These are phyloP conservation scores for Chrysoporthe austroafricana DNA, from an alignment of 2,329 filamentous ascomycete genomes.

Conservation along the genomic window DNA sequence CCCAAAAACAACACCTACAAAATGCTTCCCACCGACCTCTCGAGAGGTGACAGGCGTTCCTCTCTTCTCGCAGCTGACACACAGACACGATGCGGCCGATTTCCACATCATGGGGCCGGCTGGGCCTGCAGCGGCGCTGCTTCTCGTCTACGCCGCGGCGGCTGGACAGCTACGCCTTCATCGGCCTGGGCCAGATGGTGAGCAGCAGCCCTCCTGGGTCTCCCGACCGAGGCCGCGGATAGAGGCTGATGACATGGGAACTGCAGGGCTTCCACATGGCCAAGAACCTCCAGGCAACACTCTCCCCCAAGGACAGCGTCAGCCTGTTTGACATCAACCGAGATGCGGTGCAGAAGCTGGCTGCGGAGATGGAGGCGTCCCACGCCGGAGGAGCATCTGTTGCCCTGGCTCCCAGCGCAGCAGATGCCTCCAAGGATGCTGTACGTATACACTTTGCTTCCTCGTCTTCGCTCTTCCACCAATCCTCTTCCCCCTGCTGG, in stretches of 20 bases:
- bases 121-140: slow-evolving; percentile 46
- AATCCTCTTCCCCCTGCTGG: neutral
- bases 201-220: slow-evolving; percentile 24
- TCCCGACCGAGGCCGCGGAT: neutral
- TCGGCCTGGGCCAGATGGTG: slow-evolving; percentile 66
- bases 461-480: neutral
- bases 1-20: neutral
- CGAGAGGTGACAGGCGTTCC: neutral
- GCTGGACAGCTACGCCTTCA: slow-evolving; percentile 60
- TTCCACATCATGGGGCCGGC: slow-evolving; percentile 33
- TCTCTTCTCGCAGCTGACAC: slow-evolving; percentile 1
- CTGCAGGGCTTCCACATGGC: slow-evolving; percentile 65
- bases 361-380: slow-evolving; percentile 49
- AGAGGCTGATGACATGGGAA: neutral
- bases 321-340: slow-evolving; percentile 62
- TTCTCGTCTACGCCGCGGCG: slow-evolving; percentile 54
- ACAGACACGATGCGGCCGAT: slow-evolving; percentile 32
- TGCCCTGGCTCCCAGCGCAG: slow-evolving; percentile 48
- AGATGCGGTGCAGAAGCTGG: slow-evolving; percentile 50
- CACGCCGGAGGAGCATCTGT: slow-evolving; percentile 51
- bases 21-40: neutral
- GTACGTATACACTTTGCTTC: slow-evolving; percentile 43
- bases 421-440: slow-evolving; percentile 55
- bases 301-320: slow-evolving; percentile 54
- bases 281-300: slow-evolving; percentile 62